A percentile compares a stretch with the other conserved stretches of the same genome.
Conservation (phyloP, 768 basidiomycete species). For the Lentinula detonsa region DNA sequence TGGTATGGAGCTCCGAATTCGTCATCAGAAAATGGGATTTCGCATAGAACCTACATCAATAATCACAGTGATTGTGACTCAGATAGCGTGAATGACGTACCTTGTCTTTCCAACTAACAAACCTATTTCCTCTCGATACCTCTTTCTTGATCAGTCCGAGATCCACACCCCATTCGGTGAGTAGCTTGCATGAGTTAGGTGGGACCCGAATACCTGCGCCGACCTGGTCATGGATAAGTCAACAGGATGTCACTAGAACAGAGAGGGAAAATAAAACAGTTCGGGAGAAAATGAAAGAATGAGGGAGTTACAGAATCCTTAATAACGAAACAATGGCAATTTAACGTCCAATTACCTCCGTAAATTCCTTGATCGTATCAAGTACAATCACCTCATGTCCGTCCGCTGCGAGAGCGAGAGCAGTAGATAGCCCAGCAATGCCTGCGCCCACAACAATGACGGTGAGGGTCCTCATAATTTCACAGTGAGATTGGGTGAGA, state of each 20-base stretch:
- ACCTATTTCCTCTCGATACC: conserved; percentile 6
- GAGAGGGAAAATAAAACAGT: background rate
- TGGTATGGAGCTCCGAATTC: conserved; percentile 24
- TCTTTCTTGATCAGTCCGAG: conserved; percentile 17
- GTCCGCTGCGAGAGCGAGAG: conserved; percentile 21
- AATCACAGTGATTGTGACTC: conserved; percentile 16
- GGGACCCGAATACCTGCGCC: conserved; percentile 30
- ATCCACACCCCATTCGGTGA: conserved; percentile 20
- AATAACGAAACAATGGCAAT: background rate
- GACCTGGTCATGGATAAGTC: conserved; percentile 19
- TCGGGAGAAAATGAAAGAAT: too few species aligned
- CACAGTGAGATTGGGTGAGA: too few species aligned
- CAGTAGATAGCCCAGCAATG: conserved; percentile 22
- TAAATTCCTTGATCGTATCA: conserved; percentile 15
- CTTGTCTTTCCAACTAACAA: conserved; percentile 17
- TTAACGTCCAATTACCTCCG: background rate
- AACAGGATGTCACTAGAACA: too few species aligned
- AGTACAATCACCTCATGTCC: conserved; percentile 23
- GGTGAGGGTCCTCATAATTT: conserved; percentile 2
- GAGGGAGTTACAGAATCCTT: too few species aligned
- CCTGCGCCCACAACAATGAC: conserved; percentile 15
- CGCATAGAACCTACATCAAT: conserved; percentile 17
- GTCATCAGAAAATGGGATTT: conserved; percentile 21
- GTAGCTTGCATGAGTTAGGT: conserved; percentile 24
- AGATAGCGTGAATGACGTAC: conserved; percentile 12